Base-by-base conservation (phyloP, 441 rosid species). In the Populus hybrid region DNA sequence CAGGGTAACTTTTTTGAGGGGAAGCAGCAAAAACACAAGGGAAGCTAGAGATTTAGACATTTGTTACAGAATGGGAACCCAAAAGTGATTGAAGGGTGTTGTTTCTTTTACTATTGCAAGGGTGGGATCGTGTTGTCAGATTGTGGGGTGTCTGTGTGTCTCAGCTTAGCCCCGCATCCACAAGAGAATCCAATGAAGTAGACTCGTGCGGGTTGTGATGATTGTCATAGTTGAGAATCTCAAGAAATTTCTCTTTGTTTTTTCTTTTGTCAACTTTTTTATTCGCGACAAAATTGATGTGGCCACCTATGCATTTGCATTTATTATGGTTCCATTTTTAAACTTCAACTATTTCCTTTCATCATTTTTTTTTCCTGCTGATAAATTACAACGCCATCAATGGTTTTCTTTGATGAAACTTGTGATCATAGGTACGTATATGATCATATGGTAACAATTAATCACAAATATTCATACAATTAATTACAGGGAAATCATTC, bases 101-200 rank as follows among this genome's bases (percentile, higher is more conserved):
- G n/a, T n/a, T n/a, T 59, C 56, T 40, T 38, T 7, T 64, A 29
- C 29, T 20, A 6, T 29, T 23, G 42, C 33, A 6, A 21, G 28
- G 16, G 71, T 23, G 42, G 64, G 72, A 77, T 84, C 45, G 74
- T 18, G 78, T 69, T 79, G 86, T 82, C 87, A 77, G 87, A 77
- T n/a, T 78, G 86, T 64, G 82, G 73, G 61, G 78, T 77, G 81
- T 84, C 85, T 72, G 69, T 50, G 77, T 86, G 92, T 84, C 88
- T 71, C 71, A 59, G 53, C 73, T 31, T 79, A 82, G 66, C 31
- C 81, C 81, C 78, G 64, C 88, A 84, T 69, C 71, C 68, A 68
- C 8, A 69, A 84, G 88, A 80, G 97, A 88, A 93, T 93, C 97
- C 95, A 84, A 93, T 89, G 97, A 86, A 87, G 73, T 14, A 36